Conservation (phyloP, 2,329 filamentous ascomycete genomes). For the Exserohilum rostratum region DNA sequence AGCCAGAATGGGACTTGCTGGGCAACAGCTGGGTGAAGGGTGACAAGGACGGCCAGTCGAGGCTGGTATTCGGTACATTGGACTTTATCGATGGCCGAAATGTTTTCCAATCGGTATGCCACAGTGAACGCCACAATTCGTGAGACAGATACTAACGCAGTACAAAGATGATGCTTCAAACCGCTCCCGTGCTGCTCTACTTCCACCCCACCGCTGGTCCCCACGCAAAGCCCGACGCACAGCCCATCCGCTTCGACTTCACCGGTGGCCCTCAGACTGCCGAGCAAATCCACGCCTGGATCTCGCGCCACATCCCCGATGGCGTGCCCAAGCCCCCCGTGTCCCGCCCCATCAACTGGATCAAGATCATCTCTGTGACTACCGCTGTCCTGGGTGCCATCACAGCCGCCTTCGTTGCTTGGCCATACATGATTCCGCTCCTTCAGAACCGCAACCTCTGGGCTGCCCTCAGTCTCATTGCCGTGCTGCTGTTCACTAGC, state of each 20-base stretch:
- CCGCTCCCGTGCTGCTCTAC: constrained; percentile 85
- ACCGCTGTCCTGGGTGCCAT: constrained; percentile 72
- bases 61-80: constrained; percentile 79
- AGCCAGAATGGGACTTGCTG: constrained; percentile 91
- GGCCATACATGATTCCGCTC: constrained; percentile 79
- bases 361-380: constrained; percentile 71
- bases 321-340: constrained; percentile 75
- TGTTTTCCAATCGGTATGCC: constrained; percentile 82
- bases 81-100: constrained; percentile 86
- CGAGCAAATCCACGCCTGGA: constrained; percentile 79
- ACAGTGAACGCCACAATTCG: accelerated
- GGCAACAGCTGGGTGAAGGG: constrained; percentile 86
- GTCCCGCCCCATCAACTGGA: constrained; percentile 84
- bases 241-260: constrained; percentile 85
- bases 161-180: constrained; percentile 85
- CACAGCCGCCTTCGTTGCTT: constrained; percentile 73
- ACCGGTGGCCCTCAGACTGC: constrained; percentile 73
- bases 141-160: neutral
- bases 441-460: constrained; percentile 91
- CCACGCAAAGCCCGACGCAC: constrained; percentile 70
- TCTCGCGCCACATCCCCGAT: constrained; percentile 74
- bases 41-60: constrained; percentile 74
- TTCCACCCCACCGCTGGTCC: constrained; percentile 86
- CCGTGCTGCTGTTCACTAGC: constrained; percentile 89
- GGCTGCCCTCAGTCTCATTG: constrained; percentile 87